Base-by-base conservation (phyloP, 2,329 filamentous ascomycete species). In the Exophiala sideris region DNA sequence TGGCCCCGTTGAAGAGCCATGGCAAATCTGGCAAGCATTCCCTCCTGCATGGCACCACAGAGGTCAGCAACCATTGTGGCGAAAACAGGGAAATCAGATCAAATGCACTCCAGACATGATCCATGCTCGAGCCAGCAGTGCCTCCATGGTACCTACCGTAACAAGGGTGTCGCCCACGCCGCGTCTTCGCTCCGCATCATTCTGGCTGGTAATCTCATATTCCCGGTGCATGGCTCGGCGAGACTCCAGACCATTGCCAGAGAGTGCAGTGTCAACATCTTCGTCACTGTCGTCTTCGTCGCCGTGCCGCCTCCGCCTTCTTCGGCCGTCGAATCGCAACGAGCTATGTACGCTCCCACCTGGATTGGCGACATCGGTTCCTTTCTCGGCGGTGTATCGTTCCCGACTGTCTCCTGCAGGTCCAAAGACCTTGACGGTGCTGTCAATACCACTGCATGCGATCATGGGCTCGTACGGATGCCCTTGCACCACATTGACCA, bases 401-500 rank as follows among this genome's bases (percentile, higher is more conserved):
- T 81, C 79, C 33, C 76, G 74, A 41, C 72, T 74, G 61, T 86
- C 84, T 6, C 59, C 60, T 11, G 58, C 62, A 0, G 82, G 75
- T 1, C 80, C 84, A 68, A 87, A 87, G 49, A 87, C 82, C 64
- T 87, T 87, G 70, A 87, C 80, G 0, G 83, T 86, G 61, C 82
- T 78, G 59, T 87, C 84, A 54, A 87, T 87, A 16, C 84, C 84
- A 2, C 81, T 84, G 29, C 82, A 82, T 2, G 85, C 84, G 52
- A 87, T 73, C 57, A 82, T 81, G 1, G 84, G 82, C 65, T 87
- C 84, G 61, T 85, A 85, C 1, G 84, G 84, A 65, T 87, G 84
- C 2, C 80, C 81, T 75, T 85, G 82, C 11, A 86, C 73, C 12
- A 87, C 84, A 62, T 87, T 87, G 52, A 87, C 84, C n/a, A 86